phyloP scores from a whole-genome alignment of 306 rosid species.

The Erythrophleum fordii region DNA sequence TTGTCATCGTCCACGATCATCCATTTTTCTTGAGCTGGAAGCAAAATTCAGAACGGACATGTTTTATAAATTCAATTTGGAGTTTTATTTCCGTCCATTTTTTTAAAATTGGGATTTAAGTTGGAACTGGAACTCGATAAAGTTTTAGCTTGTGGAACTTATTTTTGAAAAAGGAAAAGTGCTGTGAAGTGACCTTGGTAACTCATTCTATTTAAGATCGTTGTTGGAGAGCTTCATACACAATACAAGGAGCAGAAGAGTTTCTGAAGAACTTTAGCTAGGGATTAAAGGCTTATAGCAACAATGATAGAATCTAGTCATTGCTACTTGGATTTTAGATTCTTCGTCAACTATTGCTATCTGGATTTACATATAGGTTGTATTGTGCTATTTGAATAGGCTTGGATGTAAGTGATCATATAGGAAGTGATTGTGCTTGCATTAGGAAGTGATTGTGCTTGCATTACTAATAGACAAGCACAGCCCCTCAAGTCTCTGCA shows the following conservation, averaged over 20 bases:
- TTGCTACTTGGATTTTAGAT: too few relatives aligned
- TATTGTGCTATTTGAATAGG: not conserved
- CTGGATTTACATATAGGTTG: too few relatives aligned
- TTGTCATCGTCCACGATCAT: not conserved
- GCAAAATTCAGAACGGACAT: not conserved
- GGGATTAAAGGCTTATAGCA: too few relatives aligned
- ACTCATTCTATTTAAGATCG: too few relatives aligned
- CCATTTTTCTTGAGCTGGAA: not conserved
- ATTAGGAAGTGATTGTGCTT: too few relatives aligned
- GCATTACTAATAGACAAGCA: too few relatives aligned
- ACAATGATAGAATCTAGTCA: too few relatives aligned
- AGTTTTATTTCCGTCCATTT: too few relatives aligned
- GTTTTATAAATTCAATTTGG: not conserved
- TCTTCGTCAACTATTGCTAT: too few relatives aligned
- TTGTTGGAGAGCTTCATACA: not conserved
- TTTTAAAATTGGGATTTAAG: not conserved
- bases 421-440: not conserved
- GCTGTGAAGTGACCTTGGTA: not conserved
- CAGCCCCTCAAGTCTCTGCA: not conserved
- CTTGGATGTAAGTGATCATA: not conserved
- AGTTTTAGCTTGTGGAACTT: not conserved
- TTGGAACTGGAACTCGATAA: not conserved
- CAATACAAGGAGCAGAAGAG: too few relatives aligned
- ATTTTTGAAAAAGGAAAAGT: too few relatives aligned
- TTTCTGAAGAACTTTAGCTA: too few relatives aligned